phyloP scores from a whole-genome alignment of 2,329 filamentous ascomycete species.

The Plectosphaerella cucumerina region DNA sequence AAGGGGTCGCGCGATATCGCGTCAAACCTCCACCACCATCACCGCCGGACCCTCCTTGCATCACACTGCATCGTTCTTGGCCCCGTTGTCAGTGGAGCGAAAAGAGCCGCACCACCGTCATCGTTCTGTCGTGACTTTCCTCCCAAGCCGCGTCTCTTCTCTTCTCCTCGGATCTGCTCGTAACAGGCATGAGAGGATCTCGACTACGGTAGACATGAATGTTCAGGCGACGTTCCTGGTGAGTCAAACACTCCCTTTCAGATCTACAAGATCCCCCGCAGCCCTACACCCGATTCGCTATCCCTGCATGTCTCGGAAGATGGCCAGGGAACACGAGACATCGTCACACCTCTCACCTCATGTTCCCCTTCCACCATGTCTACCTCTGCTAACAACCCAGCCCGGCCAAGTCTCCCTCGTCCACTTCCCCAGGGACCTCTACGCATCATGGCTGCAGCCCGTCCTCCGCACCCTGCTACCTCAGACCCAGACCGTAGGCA shows the following conservation, averaged over 20 bases:
- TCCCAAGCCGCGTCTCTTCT: too few relatives aligned
- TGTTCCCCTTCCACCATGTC: not conserved
- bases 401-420: constrained; percentile 84
- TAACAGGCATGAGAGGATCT: not conserved
- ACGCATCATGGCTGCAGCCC: constrained; percentile 76
- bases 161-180: too few relatives aligned
- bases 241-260: too few relatives aligned
- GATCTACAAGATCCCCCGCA: not conserved
- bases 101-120: too few relatives aligned
- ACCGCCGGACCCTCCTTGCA: too few relatives aligned
- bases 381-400: constrained; percentile 37
- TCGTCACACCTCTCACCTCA: not conserved
- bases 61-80: too few relatives aligned
- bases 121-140: too few relatives aligned
- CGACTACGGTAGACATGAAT: constrained; percentile 38
- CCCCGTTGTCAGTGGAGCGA: too few relatives aligned
- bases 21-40: too few relatives aligned
- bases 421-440: constrained; percentile 78
- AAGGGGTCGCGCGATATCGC: too few relatives aligned
- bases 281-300: constrained; percentile 1
- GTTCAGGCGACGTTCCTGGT: constrained; percentile 56
- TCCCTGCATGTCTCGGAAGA: constrained; percentile 2
- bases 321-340: constrained; percentile 5
- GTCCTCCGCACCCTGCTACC: constrained; percentile 84
- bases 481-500: constrained; percentile 39